Evolutionary conservation across 2,329 filamentous ascomycete genomes (phyloP), one percentile per base, ranked within the genome.

Genomic region (Trichoderma atroviride): DNA sequence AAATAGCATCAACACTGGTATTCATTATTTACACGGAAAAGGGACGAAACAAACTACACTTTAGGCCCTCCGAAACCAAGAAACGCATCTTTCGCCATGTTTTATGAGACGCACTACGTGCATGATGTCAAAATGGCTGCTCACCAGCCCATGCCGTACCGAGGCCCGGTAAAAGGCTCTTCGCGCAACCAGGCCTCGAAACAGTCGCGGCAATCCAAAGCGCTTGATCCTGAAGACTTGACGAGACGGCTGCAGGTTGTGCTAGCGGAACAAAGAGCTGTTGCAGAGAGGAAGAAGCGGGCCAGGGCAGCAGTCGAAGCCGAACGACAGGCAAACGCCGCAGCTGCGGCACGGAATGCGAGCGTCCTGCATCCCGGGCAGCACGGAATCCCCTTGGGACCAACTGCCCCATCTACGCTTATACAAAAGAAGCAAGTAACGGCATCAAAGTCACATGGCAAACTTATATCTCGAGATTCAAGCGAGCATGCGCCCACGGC

Each of bases 141-240:
- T 37, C 47, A 35, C 37, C 66, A 68, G 47, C 57, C 66, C 19
- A 47, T 65, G 52, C 62, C 53, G 52, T 47, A 47, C 53, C 57
- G 52, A 40, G 37, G 27, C 11, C 35, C 64, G 22, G 10, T 52
- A 56, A 70, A 77, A 69, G 52, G 60, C 71, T 13, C 66, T 9
- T 67, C 70, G 19, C 55, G 65, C 52, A 24, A 52, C 19, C 65
- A 62, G 5, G 50, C 35, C 24, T 50, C 40, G 0, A 73, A 71
- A 24, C 71, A 70, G 52, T 70, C 74, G 14, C 72, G 75, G 29
- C 73, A 74, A 0, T 75, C 79, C 13, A 73, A 76, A 37, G 77
- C 80, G 2, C 77, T 89, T 57, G 87, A 89, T 70, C 81, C 88
- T 0, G 82, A 85, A 33, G 87, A 90, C 68, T 77, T 90, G 33